These are phyloP conservation scores for Punctularia strigosozonata DNA, from an alignment of 768 basidiomycete genomes.

Conservation along the genomic window DNA sequence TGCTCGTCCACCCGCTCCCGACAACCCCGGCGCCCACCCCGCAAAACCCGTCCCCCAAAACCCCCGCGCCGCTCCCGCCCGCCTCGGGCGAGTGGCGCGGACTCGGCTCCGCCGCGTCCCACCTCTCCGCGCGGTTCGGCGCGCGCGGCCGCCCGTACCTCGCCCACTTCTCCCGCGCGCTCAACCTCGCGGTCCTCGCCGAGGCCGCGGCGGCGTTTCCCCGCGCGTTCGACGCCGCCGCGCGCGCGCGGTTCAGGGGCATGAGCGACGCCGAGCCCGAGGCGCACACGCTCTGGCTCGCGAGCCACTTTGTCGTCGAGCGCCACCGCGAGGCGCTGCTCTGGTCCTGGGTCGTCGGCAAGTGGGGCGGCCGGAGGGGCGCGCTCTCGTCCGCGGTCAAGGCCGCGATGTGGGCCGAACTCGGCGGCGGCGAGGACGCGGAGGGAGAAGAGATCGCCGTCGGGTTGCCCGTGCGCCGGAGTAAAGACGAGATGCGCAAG, in stretches of 20 bases:
- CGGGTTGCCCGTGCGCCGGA: too few species aligned
- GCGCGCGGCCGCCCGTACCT: slow-evolving; percentile 24
- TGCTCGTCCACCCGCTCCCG: slow-evolving; percentile 18
- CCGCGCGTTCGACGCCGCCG: slow-evolving; percentile 17
- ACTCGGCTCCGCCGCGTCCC: slow-evolving; percentile 21
- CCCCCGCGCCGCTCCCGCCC: background rate
- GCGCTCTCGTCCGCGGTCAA: too few species aligned
- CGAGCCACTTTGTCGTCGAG: slow-evolving; percentile 21
- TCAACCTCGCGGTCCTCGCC: slow-evolving; percentile 20
- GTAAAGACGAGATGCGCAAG: too few species aligned
- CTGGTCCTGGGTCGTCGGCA: slow-evolving; percentile 25
- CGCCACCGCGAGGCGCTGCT: slow-evolving; percentile 24
- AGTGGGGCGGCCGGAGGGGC: slow-evolving; percentile 15
- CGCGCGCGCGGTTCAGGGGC: slow-evolving; percentile 21
- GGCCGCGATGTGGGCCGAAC: slow-evolving; percentile 17
- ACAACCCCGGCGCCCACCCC: slow-evolving; percentile 8
- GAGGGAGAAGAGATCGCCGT: slow-evolving; percentile 6
- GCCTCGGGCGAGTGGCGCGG: slow-evolving; percentile 26
- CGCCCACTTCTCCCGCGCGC: slow-evolving; percentile 25
- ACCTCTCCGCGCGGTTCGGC: slow-evolving; percentile 26
- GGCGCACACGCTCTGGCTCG: slow-evolving; percentile 20
- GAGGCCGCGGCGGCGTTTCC: slow-evolving; percentile 22
- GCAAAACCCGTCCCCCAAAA: background rate
- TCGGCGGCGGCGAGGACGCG: slow-evolving; percentile 15
- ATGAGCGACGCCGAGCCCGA: slow-evolving; percentile 15